phyloP scores from a whole-genome alignment of 352 stramenopile species.

The Globisporangium cederbergense region DNA sequence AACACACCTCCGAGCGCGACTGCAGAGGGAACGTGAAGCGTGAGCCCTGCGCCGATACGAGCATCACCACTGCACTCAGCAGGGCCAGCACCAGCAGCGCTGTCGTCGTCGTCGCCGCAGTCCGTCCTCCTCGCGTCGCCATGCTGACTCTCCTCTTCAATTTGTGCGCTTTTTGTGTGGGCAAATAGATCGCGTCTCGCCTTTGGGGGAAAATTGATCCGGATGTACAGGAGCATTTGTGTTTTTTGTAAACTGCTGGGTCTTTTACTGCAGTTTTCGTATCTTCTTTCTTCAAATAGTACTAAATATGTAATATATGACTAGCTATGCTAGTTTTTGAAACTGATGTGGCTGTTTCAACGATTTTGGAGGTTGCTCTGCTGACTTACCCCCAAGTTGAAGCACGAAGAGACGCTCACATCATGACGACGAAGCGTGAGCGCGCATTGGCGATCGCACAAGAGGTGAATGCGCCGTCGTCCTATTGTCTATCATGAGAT shows the following conservation, averaged over 20 bases:
- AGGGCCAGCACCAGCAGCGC: constrained; percentile 16
- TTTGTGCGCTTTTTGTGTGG: not conserved
- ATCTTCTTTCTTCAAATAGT: no score
- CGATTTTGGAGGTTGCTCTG: not conserved
- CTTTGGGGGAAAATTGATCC: constrained; percentile 1
- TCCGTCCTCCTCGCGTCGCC: constrained; percentile 4
- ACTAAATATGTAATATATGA: no score
- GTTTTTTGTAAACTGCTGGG: no score
- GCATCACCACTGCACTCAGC: constrained; percentile 16
- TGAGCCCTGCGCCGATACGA: constrained; percentile 25
- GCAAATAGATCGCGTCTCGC: constrained; percentile 7
- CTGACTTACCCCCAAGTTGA: not conserved
- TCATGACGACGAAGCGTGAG: not conserved
- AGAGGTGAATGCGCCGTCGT: not conserved
- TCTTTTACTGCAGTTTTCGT: no score
- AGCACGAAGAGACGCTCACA: not conserved
- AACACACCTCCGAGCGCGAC: constrained; percentile 33
- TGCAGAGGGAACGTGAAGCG: constrained; percentile 49
- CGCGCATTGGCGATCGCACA: not conserved
- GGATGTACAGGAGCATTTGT: no score
- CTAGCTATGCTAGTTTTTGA: no score
- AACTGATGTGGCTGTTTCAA: no score
- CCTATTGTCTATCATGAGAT: not conserved
- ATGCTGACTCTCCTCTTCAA: constrained; percentile 5
- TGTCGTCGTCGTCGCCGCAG: constrained; percentile 9